Evolutionary conservation across 768 basidiomycete species (phyloP), one percentile per base, ranked within the genome.

Genomic region (Phanerodontia chrysosporium): DNA sequence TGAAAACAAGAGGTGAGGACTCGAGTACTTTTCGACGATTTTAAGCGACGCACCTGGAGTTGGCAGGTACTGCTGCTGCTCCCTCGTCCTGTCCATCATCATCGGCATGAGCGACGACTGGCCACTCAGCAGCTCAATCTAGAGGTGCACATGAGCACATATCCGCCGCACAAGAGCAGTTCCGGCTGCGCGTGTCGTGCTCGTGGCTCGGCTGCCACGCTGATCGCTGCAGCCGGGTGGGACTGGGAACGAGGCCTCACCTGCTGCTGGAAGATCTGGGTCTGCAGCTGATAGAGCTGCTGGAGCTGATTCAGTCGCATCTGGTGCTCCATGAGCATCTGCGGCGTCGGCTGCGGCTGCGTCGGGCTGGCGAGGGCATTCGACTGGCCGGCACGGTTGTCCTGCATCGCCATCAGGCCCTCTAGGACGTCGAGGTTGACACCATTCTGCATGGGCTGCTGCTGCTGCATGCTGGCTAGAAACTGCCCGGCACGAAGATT

Each of bases 231-330:
- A 44, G 58, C 24, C 52, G 9, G 53, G 36, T 16, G 22, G 12
- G 55, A 9, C 52, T 13, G 21, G 36, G 45, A 30, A 49, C 22
- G 4, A 13, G n/a, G 13, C 39, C 82, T 61, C 58, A 88, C 92
- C 85, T 94, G 92, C 69, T 94, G 92, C 67, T 94, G 92, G 59
- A 93, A 90, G 60, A 92, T 89, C 76, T 92, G 88, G 58, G 86
- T 86, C 67, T 95, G 90, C 13, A 87, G 76, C 69, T 89, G 85
- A 67, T 88, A 89, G 9, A 89, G 76, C 69, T 89, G 85, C 61
- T 89, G 91, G 2, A 93, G 76, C 69, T 90, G 89, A 1, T 82
- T 81, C 46, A 92, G 78, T 69, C 87, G 88, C 74, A 90, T 82
- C 70, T 92, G 89, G 65, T 91, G 89, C 66, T 90, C 87, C 39